Evolutionary conservation across 2,329 filamentous ascomycete species (phyloP).

Genomic region (Trichoderma pleuroti): DNA sequence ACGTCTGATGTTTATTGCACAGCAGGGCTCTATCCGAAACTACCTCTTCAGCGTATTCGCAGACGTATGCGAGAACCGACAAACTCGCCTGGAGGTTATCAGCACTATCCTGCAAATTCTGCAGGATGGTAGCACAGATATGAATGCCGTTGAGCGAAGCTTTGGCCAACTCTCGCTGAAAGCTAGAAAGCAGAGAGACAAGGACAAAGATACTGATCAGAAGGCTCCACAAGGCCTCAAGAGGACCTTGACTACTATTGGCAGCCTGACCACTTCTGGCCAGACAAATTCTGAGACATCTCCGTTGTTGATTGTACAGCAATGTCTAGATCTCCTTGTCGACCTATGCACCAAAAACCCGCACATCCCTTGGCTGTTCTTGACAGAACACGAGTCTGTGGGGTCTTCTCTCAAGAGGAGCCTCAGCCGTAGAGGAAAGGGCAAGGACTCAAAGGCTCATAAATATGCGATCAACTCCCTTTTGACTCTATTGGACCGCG

Average conservation of each 20-base stretch:
- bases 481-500: slow-evolving; percentile 83
- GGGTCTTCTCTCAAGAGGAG: slow-evolving; percentile 72
- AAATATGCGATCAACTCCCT: slow-evolving; percentile 92
- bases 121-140: slow-evolving; percentile 91
- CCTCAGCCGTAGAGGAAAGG: slow-evolving; percentile 79
- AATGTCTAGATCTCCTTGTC: slow-evolving; percentile 82
- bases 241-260: slow-evolving; percentile 63
- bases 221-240: slow-evolving; percentile 82
- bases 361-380: slow-evolving; percentile 85
- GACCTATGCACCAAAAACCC: slow-evolving; percentile 81
- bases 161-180: slow-evolving; percentile 90
- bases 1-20: slow-evolving; percentile 96
- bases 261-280: slow-evolving; percentile 39
- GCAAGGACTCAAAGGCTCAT: slow-evolving; percentile 75
- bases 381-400: slow-evolving; percentile 84
- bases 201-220: slow-evolving; percentile 53
- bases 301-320: slow-evolving; percentile 90
- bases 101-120: slow-evolving; percentile 89
- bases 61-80: slow-evolving; percentile 93
- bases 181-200: slow-evolving; percentile 73
- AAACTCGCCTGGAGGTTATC: slow-evolving; percentile 90
- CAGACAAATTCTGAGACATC: slow-evolving; percentile 80
- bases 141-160: slow-evolving; percentile 90
- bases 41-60: slow-evolving; percentile 84
- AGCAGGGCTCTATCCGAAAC: slow-evolving; percentile 79